Evolutionary conservation across 768 basidiomycete genomes (phyloP), one percentile per base, ranked within the genome.

Genomic region (Boletellus emodensis): DNA sequence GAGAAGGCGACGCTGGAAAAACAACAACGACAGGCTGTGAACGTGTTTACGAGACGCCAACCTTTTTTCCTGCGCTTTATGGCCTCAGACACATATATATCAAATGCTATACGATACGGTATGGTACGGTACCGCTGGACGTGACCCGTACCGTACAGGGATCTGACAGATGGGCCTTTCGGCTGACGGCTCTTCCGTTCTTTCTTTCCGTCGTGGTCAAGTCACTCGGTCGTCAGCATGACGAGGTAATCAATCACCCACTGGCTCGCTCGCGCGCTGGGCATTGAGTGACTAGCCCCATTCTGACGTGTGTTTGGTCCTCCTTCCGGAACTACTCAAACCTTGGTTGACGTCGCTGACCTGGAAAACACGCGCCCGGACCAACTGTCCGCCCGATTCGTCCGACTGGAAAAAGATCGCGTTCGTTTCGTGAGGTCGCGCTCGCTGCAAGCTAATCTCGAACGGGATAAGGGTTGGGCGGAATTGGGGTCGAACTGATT

Each of bases 11-110:
- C 1, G 28, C 28, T 6, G 28, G 9, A 28, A 28, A 28, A 6
- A 9, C 6, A 28, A 44, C 48, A 4, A n/a, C 13, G 60, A 56
- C 59, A 60, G 59, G 58, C 50, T 35, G 48, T 11, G 42, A 22
- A 17, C 10, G 26, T 20, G 30, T 13, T 61, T 64, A 62, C 61
- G 61, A 24, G 40, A 64, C 44, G n/a, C 48, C 11, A 49, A 54
- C 49, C 24, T 10, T 34, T 63, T 61, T 63, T 61, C 60, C 52
- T 62, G 53, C 63, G 63, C 63, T 51, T 60, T 64, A 64, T 48
- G 11, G 22, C 24, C 65, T n/a, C 63, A 47, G 33, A 36, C 45
- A 49, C 41, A 51, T n/a, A n/a, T n/a, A n/a, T n/a, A n/a, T n/a
- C n/a, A n/a, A 22, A 36, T 38, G 26, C 15, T 11, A 20, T 20